A percentile compares a stretch with the other conserved stretches of the same genome.
Conservation (phyloP, 2,329 filamentous ascomycete species). For the Colletotrichum lentis region DNA sequence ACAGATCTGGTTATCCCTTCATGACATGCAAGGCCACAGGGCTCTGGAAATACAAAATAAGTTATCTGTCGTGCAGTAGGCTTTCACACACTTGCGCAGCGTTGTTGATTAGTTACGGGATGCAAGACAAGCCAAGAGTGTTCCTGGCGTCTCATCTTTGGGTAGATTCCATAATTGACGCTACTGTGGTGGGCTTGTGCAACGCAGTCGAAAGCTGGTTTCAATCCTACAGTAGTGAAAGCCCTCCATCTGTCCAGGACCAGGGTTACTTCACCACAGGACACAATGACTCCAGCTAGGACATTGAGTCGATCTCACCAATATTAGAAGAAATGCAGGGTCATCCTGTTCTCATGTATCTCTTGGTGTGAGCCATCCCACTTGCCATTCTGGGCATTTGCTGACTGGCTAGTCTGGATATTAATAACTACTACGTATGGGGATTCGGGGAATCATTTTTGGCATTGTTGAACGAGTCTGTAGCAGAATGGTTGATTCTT, state of each 20-base stretch:
- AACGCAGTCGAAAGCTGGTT: not conserved
- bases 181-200: not conserved
- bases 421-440: too few relatives aligned
- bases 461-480: not conserved
- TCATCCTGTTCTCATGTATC: not conserved
- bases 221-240: not conserved
- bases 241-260: not conserved
- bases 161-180: not conserved
- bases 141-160: not conserved
- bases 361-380: not conserved
- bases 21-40: conserved; percentile 52
- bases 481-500: not conserved
- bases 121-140: not conserved
- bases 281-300: not conserved
- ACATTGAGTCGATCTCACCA: not conserved
- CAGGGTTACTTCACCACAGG: not conserved
- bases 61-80: not conserved
- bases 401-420: not conserved
- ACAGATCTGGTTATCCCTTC: conserved; percentile 65
- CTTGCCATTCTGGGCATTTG: not conserved
- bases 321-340: not conserved
- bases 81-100: too few relatives aligned
- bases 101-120: not conserved
- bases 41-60: not conserved
- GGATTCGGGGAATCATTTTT: not conserved